Conservation (phyloP, 805 yeast species). For the Yarrowia sp. region DNA sequence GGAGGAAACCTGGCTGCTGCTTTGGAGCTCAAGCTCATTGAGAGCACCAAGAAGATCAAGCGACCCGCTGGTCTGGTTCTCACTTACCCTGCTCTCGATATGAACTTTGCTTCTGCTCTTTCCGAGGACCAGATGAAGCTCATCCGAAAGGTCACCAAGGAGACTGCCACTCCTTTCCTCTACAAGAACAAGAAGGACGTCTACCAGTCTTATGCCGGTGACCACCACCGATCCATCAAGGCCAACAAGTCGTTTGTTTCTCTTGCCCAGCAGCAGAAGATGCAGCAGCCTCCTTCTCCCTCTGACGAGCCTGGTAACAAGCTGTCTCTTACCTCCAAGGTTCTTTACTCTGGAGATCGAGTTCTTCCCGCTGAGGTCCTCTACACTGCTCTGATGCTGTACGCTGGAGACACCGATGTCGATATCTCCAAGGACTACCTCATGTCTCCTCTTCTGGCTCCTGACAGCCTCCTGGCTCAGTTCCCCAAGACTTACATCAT, state of each 20-base stretch:
- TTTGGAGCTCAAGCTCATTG: constrained; percentile 34
- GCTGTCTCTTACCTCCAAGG: constrained; percentile 37
- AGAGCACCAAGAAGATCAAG: constrained; percentile 18
- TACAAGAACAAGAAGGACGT: constrained; percentile 32
- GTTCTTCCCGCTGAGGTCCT: constrained; percentile 36
- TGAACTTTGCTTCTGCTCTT: constrained; percentile 34
- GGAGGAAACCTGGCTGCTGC: constrained; percentile 42
- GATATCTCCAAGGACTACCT: constrained; percentile 34
- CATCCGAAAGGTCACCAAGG: constrained; percentile 32
- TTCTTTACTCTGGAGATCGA: constrained; percentile 35
- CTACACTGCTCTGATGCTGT: constrained; percentile 34
- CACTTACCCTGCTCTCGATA: constrained; percentile 36
- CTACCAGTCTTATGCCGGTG: constrained; percentile 26
- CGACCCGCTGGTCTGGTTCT: constrained; percentile 35
- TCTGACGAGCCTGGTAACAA: constrained; percentile 25
- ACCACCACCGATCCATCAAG: neutral
- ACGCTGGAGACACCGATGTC: constrained; percentile 31
- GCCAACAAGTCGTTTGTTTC: constrained; percentile 16
- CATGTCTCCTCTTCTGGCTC: constrained; percentile 36
- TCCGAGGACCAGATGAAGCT: constrained; percentile 34
- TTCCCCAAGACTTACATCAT: constrained; percentile 38
- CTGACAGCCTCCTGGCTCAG: constrained; percentile 33
- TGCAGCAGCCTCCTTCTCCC: constrained; percentile 2
- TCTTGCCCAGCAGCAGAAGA: constrained; percentile 2
- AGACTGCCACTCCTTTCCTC: constrained; percentile 26